Evolutionary conservation across 2,329 filamentous ascomycete species (phyloP), one percentile per base, ranked within the genome.

Genomic region (Aspergillus intermedius): DNA sequence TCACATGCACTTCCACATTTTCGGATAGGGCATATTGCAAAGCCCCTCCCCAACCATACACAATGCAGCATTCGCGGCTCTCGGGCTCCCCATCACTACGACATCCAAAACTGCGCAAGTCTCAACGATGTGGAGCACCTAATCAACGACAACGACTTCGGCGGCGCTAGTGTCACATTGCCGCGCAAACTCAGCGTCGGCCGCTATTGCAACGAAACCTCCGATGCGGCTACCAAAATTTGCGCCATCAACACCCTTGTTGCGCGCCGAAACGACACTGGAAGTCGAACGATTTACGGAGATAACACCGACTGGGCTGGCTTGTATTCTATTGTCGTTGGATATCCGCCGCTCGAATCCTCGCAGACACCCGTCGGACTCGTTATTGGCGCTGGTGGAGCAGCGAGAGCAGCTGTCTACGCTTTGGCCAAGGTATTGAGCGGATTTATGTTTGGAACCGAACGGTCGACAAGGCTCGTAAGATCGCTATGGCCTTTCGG

Each of bases 131-230:
- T 55, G 9, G 69, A 72, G 50, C 68, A 77, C 3, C 62, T 86
- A 32, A 81, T 95, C 47, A 78, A 77, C 2, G 70, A 79, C 1
- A 71, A 81, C 2, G 74, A 83, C 54, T 95, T 95, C 62, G 90
- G 90, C 8, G 90, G 90, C 46, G 88, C 87, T 1, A 93, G 87
- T 8, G 88, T 95, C 37, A 95, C 56, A 5, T 54, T 47, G 43
- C 55, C 54, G 2, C 55, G 58, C 25, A 59, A 58, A 35, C 50
- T 58, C 5, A 46, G 47, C 17, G 48, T 54, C 19, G 25, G 45
- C 13, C 34, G 34, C 9, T 28, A 53, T 13, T 44, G 54, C 13
- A 40, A 54, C 17, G 42, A 32, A 1, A 45, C 53, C 13, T 56
- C 54, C 4, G 44, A 49, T 3, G 30, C 47, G 25, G 40, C 40